These are phyloP conservation scores for Corchorus capsularis DNA, from an alignment of 345 rosid genomes.

Conservation along the genomic window DNA sequence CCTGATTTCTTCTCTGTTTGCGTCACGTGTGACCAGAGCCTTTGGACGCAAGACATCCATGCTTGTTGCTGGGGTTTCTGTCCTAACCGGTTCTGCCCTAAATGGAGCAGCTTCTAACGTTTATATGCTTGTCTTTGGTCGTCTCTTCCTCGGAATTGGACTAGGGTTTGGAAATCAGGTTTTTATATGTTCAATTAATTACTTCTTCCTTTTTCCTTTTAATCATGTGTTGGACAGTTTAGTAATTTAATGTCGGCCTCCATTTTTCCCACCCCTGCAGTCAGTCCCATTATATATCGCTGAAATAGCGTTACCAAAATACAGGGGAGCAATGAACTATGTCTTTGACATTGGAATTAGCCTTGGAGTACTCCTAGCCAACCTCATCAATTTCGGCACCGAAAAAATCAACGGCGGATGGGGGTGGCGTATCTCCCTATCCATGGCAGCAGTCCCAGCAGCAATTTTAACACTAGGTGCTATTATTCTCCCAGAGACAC, in stretches of 20 bases:
- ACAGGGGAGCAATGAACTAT: conserved; percentile 75
- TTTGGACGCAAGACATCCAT: conserved; percentile 68
- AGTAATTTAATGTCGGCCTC: background rate
- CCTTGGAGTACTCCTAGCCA: conserved; percentile 59
- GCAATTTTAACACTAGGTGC: conserved; percentile 60
- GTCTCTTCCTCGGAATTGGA: conserved; percentile 67
- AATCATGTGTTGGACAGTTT: no score
- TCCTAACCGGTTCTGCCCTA: conserved; percentile 62
- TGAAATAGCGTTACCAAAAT: conserved; percentile 73
- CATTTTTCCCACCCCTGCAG: conserved; percentile 26
- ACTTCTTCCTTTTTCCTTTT: background rate
- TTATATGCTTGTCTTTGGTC: conserved; percentile 65
- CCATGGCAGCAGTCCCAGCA: conserved; percentile 68
- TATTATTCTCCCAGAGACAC: conserved; percentile 65
- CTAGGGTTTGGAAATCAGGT: conserved; percentile 89
- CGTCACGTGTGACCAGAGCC: conserved; percentile 53
- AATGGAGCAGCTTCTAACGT: conserved; percentile 52
- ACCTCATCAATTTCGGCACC: conserved; percentile 58
- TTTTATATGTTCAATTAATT: background rate
- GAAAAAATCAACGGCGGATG: conserved; percentile 60
- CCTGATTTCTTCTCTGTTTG: conserved; percentile 57
- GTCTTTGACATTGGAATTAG: conserved; percentile 70
- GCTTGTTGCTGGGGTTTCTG: conserved; percentile 50
- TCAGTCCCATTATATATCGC: conserved; percentile 74
- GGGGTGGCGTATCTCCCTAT: conserved; percentile 78